Conservation (phyloP, 75 land plant genomes). For the Selaginella tamariscina region DNA sequence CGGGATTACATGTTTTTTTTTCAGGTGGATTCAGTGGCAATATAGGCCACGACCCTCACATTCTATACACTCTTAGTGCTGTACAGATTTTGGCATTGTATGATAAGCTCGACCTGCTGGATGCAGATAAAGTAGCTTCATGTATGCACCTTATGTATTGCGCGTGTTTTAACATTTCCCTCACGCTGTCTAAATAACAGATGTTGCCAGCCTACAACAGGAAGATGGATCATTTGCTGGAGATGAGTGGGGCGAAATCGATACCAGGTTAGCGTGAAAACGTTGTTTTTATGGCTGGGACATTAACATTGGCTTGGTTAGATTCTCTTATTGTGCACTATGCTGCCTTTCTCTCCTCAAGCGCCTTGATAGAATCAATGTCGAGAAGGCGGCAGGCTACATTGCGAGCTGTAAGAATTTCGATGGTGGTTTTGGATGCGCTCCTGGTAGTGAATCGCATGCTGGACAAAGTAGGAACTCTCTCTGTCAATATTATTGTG, state of each 20-base stretch:
- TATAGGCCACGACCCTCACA: conserved; percentile 85
- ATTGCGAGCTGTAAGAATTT: conserved; percentile 91
- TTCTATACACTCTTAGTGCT: conserved; percentile 84
- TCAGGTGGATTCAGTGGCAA: conserved; percentile 94
- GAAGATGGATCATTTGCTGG: conserved; percentile 99
- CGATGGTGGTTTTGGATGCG: conserved; percentile 97
- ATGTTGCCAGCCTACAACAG: conserved; percentile 65
- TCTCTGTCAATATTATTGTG: too few species aligned
- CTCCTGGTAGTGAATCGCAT: conserved; percentile 90
- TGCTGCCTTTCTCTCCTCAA: conserved; percentile 70
- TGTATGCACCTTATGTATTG: conserved; percentile 56
- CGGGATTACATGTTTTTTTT: conserved; percentile 4
- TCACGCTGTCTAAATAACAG: conserved; percentile 20
- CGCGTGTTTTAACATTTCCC: neutral
- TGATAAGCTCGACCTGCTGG: conserved; percentile 59
- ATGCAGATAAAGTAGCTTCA: conserved; percentile 54
- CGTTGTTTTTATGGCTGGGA: neutral
- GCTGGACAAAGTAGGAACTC: conserved; percentile 95
- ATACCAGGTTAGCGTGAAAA: conserved; percentile 49
- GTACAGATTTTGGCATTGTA: conserved; percentile 81
- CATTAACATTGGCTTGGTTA: conserved; percentile 16
- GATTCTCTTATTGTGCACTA: conserved; percentile 86
- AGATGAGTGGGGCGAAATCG: conserved; percentile 96
- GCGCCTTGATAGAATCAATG: conserved; percentile 57
- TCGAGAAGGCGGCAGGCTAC: conserved; percentile 66